A percentile compares a stretch with the other conserved stretches of the same genome.
phyloP scores from a whole-genome alignment of 2,329 filamentous ascomycete species.

The Fusarium armeniacum region DNA sequence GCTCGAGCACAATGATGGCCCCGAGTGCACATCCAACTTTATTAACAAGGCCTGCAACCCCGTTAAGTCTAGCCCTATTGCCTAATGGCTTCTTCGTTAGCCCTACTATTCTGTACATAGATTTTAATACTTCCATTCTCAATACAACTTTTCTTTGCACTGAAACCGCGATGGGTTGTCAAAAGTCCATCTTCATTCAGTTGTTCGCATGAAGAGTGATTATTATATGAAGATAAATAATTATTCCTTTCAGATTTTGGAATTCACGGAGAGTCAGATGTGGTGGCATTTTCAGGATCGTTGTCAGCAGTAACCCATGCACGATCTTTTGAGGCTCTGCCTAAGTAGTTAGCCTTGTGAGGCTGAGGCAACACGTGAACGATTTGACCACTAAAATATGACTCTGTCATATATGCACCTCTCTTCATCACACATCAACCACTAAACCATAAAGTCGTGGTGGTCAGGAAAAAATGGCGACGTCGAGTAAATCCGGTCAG shows the following conservation, averaged over 20 bases:
- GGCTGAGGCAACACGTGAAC: slow-evolving; percentile 8
- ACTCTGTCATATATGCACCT: no score
- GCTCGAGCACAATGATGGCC: slow-evolving; percentile 15
- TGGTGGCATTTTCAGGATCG: background rate
- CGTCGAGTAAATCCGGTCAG: background rate
- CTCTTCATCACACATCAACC: background rate
- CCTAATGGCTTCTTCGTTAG: background rate
- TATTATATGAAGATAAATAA: fast-evolving
- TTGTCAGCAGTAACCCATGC: background rate
- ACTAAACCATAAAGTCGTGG: fast-evolving
- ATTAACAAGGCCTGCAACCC: slow-evolving; percentile 6
- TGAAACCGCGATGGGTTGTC: background rate
- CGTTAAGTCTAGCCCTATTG: slow-evolving; percentile 6
- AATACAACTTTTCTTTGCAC: background rate
- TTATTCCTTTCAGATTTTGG: no score
- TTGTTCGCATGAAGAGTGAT: background rate
- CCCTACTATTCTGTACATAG: background rate
- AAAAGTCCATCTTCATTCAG: background rate
- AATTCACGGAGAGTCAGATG: fast-evolving
- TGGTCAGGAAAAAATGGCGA: background rate
- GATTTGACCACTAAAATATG: background rate
- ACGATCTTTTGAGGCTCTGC: background rate
- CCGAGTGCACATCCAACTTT: slow-evolving; percentile 13
- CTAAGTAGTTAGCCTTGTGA: slow-evolving; percentile 4
- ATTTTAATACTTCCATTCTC: background rate